A percentile compares a stretch with the other conserved stretches of the same genome.
Conservation (phyloP, 1,284 basidiomycete species). For the Psilocybe mexicana region DNA sequence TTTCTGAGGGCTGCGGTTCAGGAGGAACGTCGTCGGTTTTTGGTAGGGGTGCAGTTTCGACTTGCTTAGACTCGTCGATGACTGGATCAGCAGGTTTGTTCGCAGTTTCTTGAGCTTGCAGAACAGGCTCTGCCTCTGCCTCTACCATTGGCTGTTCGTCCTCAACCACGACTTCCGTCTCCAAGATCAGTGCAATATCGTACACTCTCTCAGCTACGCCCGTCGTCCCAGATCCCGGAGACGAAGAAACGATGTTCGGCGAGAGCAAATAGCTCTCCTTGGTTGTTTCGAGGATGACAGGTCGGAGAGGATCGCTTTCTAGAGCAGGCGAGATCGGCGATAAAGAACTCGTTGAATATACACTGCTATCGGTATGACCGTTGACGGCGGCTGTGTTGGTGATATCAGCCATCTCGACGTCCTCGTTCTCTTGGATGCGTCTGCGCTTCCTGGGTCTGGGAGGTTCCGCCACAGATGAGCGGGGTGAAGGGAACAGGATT, state of each 20-base stretch:
- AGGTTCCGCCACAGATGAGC: constrained; percentile 13
- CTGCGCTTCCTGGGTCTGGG: constrained; percentile 34
- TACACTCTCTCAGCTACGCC: constrained; percentile 22
- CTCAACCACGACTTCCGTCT: constrained; percentile 31
- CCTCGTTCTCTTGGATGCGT: constrained; percentile 25
- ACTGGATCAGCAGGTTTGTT: neutral
- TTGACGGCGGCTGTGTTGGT: neutral
- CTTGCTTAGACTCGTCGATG: neutral
- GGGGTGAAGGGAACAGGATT: constrained; percentile 43
- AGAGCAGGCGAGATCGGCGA: neutral
- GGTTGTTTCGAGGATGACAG: constrained; percentile 38
- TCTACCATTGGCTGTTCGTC: constrained; percentile 19
- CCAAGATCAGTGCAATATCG: constrained; percentile 38
- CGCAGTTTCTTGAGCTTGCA: neutral
- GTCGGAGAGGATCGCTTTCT: constrained; percentile 17
- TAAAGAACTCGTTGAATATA: neutral
- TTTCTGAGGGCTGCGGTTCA: neutral
- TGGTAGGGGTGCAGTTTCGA: neutral
- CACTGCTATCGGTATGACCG: constrained; percentile 3
- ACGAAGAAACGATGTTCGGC: constrained; percentile 22
- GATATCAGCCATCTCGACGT: constrained; percentile 22
- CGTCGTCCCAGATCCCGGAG: neutral
- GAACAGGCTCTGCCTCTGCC: neutral
- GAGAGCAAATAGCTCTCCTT: constrained; percentile 40
- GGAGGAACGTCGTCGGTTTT: neutral